Conservation (phyloP, 2,329 filamentous ascomycete species). For the Epichloe sp. region DNA sequence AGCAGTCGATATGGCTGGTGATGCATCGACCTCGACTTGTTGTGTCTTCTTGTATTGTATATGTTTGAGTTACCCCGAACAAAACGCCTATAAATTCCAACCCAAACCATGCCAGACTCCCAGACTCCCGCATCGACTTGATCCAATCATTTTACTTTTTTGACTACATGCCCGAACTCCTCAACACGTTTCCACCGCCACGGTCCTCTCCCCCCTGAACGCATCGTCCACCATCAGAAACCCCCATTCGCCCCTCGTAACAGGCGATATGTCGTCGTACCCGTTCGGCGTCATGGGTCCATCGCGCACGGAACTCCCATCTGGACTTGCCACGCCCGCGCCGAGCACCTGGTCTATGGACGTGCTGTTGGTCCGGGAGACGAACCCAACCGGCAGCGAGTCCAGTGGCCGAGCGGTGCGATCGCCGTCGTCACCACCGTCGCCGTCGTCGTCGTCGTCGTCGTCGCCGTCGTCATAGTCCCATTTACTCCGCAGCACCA, state of each 20-base stretch:
- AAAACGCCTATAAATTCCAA: neutral
- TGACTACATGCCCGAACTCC: neutral
- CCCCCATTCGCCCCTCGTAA: constrained; percentile 50
- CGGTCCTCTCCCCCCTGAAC: constrained; percentile 31
- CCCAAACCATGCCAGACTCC: neutral
- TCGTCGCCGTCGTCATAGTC: neutral
- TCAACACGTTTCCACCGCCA: constrained; percentile 39
- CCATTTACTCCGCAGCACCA: constrained; percentile 1
- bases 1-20: constrained; percentile 73
- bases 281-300: constrained; percentile 44
- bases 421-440: constrained; percentile 17
- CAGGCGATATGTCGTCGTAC: constrained; percentile 49
- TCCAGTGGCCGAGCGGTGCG: constrained; percentile 25
- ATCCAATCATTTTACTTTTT: neutral
- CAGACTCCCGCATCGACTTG: neutral
- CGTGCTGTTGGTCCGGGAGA: constrained; percentile 15
- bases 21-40: neutral
- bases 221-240: constrained; percentile 40
- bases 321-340: constrained; percentile 13
- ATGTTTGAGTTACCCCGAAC: neutral
- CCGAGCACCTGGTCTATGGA: constrained; percentile 34
- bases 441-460: neutral
- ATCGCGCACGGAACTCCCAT: constrained; percentile 13
- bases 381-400: constrained; percentile 14
- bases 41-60: neutral